Evolutionary conservation across 2,329 filamentous ascomycete genomes (phyloP).

Genomic region (Immersiporthe knoxdaviesiana): DNA sequence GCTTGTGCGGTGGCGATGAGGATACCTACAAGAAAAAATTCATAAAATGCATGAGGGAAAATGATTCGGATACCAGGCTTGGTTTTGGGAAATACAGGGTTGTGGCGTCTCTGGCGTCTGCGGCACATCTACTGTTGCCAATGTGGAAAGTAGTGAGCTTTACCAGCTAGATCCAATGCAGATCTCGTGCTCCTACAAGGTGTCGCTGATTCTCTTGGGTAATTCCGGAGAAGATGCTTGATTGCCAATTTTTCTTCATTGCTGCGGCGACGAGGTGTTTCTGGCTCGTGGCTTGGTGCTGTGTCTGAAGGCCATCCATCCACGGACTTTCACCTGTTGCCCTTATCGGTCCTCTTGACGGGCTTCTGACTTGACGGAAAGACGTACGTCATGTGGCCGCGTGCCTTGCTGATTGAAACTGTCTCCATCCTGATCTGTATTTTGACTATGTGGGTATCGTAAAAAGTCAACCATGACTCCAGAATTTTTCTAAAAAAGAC

Average conservation of each 20-base stretch:
- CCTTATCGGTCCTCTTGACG: constrained; percentile 5
- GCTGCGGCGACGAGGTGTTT: constrained; percentile 7
- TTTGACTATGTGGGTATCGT: constrained; percentile 26
- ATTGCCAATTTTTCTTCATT: constrained; percentile 70
- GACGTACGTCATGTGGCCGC: constrained; percentile 6
- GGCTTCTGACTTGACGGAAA: not conserved
- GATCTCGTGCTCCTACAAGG: constrained; percentile 67
- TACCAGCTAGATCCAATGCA: constrained; percentile 61
- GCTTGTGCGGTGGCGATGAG: constrained; percentile 22
- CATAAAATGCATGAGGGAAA: constrained; percentile 37
- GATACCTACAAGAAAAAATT: constrained; percentile 31
- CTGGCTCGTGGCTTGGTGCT: not conserved
- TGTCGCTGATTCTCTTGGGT: constrained; percentile 80
- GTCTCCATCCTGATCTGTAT: not conserved
- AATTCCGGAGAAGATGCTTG: constrained; percentile 77
- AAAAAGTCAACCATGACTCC: constrained; percentile 26
- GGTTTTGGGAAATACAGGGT: constrained; percentile 44
- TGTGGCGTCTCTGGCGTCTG: constrained; percentile 51
- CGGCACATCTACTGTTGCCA: constrained; percentile 36
- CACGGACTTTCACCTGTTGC: constrained; percentile 12
- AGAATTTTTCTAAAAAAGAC: too few relatives aligned
- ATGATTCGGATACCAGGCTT: constrained; percentile 38
- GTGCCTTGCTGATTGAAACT: constrained; percentile 18
- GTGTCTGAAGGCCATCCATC: not conserved
- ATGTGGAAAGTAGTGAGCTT: constrained; percentile 58